Conservation (phyloP, 2,329 filamentous ascomycete species). For the Teratosphaeria destructans region DNA sequence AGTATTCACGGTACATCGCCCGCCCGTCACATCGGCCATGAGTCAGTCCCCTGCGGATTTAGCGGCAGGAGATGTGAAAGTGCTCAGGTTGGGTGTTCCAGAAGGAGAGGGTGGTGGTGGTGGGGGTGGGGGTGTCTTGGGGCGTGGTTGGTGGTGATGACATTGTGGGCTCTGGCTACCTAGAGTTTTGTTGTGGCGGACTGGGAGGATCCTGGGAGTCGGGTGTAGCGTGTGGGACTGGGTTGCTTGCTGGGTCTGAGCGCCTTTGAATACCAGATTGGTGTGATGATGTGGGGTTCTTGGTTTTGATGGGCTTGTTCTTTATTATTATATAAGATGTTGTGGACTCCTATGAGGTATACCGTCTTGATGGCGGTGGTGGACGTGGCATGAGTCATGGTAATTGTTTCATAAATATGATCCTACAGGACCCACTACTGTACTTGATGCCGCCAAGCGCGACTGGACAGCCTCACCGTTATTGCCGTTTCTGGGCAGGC, state of each 20-base stretch:
- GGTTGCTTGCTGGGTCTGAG: neutral
- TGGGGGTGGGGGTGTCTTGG: neutral
- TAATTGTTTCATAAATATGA: no score
- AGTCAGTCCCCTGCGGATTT: no score
- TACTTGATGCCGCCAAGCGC: neutral
- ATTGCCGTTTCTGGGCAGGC: neutral
- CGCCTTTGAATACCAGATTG: no score
- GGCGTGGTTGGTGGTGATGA: neutral
- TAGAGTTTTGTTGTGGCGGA: neutral
- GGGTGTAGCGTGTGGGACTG: neutral
- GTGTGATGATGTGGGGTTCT: no score
- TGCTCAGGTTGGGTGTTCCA: slow-evolving; percentile 61
- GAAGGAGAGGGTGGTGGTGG: slow-evolving; percentile 41
- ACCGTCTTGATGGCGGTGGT: no score
- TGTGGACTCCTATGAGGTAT: no score
- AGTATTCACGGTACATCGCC: slow-evolving; percentile 43
- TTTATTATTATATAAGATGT: no score
- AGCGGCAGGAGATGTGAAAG: slow-evolving; percentile 41
- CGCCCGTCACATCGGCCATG: slow-evolving; percentile 48
- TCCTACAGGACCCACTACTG: neutral
- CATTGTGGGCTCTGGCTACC: neutral
- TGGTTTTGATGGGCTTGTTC: no score
- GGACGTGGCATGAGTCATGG: no score
- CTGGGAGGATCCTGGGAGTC: neutral
- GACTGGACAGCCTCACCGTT: neutral